These are phyloP conservation scores for Curvularia sp. DNA, from an alignment of 2,329 filamentous ascomycete species.

Conservation along the genomic window DNA sequence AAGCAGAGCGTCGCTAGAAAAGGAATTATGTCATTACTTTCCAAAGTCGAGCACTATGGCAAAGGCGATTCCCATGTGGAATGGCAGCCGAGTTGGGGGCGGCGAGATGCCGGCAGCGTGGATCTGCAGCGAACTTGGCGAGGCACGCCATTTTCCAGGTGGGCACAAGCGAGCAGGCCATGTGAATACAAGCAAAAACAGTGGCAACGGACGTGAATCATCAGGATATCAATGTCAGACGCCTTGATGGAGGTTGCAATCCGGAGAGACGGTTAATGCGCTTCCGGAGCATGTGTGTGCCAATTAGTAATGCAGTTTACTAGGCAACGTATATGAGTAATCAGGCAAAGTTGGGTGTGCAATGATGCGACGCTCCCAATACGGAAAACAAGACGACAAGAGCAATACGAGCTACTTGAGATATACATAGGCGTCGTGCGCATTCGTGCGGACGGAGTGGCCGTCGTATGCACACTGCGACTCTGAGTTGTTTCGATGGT, in stretches of 20 bases:
- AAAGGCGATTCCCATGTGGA: constrained; percentile 9
- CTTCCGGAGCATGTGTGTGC: constrained; percentile 12
- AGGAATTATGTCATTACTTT: constrained; percentile 17
- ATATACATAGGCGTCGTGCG: neutral
- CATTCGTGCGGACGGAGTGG: neutral
- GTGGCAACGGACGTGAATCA: constrained; percentile 10
- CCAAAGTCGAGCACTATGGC: constrained; percentile 5
- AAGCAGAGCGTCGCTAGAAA: neutral
- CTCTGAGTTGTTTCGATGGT: neutral
- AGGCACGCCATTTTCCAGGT: constrained; percentile 9
- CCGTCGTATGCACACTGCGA: neutral
- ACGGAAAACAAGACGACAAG: neutral
- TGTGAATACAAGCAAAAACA: constrained; percentile 4
- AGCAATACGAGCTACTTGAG: neutral
- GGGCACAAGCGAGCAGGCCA: constrained; percentile 15
- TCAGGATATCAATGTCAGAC: neutral
- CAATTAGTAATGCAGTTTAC: constrained; percentile 22
- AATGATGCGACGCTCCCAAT: neutral
- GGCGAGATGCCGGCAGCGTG: constrained; percentile 7
- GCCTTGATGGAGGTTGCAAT: constrained; percentile 13
- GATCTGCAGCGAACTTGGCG: constrained; percentile 12
- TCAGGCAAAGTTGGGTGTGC: neutral
- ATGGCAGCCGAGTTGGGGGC: constrained; percentile 13
- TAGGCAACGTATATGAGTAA: constrained; percentile 17
- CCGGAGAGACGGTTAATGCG: constrained; percentile 11